Percentiles rank a stretch among this genome's conserved stretches.
Conservation (phyloP, 2,329 filamentous ascomycete species). For the Alternaria solani region DNA sequence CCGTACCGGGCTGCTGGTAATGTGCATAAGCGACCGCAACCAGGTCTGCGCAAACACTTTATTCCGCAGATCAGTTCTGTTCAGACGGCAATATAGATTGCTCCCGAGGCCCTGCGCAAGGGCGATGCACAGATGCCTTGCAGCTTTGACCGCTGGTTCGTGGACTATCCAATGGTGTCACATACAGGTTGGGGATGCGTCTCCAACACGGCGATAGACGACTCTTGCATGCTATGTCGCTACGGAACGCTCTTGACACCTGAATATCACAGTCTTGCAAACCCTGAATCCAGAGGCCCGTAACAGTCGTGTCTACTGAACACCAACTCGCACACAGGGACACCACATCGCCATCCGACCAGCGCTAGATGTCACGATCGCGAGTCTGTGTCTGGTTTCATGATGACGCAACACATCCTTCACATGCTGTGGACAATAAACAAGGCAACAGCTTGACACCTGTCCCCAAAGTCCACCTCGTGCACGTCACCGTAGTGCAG, state of each 20-base stretch:
- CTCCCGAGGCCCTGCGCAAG: conserved; percentile 17
- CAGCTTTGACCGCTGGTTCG: conserved; percentile 24
- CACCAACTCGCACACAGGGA: conserved; percentile 2
- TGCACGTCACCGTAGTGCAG: conserved; percentile 10
- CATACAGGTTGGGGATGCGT: conserved; percentile 5
- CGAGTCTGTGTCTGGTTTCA: background rate
- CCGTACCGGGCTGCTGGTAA: conserved; percentile 35
- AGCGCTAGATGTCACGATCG: conserved; percentile 2
- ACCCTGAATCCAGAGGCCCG: background rate
- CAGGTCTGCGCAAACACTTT: conserved; percentile 25
- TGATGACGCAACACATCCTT: conserved; percentile 12
- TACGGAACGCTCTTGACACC: background rate
- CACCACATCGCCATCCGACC: background rate
- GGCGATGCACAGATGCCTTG: conserved; percentile 20
- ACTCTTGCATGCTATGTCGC: background rate
- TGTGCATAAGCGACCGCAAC: conserved; percentile 16
- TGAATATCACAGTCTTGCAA: background rate
- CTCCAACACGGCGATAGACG: background rate
- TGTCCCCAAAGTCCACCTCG: background rate
- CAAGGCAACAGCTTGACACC: conserved; percentile 7
- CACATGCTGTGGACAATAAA: conserved; percentile 4
- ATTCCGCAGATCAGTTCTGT: conserved; percentile 28
- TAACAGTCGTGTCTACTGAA: conserved; percentile 8
- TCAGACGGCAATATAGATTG: conserved; percentile 16
- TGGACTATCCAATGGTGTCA: conserved; percentile 8